Evolutionary conservation across 2,329 filamentous ascomycete genomes (phyloP).

Genomic region (Herpotrichia juniperi): DNA sequence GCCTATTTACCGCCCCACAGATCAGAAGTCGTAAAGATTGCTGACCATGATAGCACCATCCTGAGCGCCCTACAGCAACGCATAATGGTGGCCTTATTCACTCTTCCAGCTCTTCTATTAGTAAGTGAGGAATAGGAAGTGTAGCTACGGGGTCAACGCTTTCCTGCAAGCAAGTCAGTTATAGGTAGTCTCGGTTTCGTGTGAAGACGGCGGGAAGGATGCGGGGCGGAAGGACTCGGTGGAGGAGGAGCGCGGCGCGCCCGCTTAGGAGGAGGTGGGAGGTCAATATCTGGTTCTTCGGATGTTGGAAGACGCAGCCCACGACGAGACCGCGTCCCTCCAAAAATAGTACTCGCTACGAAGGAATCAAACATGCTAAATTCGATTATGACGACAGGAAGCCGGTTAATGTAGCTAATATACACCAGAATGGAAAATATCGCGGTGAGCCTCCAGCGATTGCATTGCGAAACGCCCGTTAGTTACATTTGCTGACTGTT

Average conservation of each 20-base stretch:
- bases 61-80: constrained; percentile 7
- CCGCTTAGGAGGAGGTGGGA: constrained; percentile 6
- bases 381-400: no score
- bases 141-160: constrained; percentile 6
- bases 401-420: no score
- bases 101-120: constrained; percentile 11
- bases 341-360: no score
- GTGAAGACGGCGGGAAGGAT: constrained; percentile 50
- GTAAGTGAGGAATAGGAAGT: constrained; percentile 9
- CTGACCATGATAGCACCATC: constrained; percentile 11
- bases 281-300: constrained; percentile 5
- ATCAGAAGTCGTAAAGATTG: constrained; percentile 11
- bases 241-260: constrained; percentile 8
- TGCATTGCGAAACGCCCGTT: no score
- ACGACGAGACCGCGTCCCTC: no score
- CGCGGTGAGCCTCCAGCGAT: no score
- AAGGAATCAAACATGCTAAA: no score
- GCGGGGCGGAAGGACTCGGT: constrained; percentile 2
- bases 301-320: no score
- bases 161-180: constrained; percentile 6
- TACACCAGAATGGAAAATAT: no score
- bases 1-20: no score
- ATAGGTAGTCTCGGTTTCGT: constrained; percentile 57
- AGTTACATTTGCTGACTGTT: no score
- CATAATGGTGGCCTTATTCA: constrained; percentile 9